These are phyloP conservation scores for Vitis rotundifolia DNA, from an alignment of 164 flowering plant genomes.

Conservation along the genomic window DNA sequence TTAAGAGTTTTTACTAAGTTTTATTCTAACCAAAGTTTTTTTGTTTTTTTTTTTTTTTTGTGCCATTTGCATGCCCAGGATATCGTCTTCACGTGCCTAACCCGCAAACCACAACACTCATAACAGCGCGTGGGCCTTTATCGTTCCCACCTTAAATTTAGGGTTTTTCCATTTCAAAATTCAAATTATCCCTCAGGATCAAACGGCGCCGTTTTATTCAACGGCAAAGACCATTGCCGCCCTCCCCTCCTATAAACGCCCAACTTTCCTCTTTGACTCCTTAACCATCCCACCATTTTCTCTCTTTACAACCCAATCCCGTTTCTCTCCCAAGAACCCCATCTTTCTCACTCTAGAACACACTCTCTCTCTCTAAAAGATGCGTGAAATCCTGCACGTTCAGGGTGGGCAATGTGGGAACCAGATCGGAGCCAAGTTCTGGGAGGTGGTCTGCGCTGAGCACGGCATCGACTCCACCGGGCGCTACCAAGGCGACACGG, in stretches of 20 bases:
- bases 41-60: too few relatives aligned
- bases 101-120: too few relatives aligned
- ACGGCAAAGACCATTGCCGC: not conserved
- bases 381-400: slow-evolving; percentile 53
- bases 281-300: not conserved
- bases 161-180: not conserved
- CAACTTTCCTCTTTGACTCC: not conserved
- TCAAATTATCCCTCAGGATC: not conserved
- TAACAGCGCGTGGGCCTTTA: too few relatives aligned
- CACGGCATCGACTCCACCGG: slow-evolving; percentile 54
- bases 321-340: not conserved
- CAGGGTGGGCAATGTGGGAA: slow-evolving; percentile 61
- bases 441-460: slow-evolving; percentile 17
- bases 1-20: too few relatives aligned
- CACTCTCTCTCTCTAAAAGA: slow-evolving; percentile 9
- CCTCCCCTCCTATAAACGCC: not conserved
- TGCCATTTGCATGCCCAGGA: too few relatives aligned
- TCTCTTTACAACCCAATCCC: not conserved
- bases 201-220: not conserved
- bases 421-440: not conserved
- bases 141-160: not conserved
- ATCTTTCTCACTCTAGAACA: too few relatives aligned
- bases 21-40: too few relatives aligned
- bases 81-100: too few relatives aligned
- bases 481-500: slow-evolving; percentile 39